Base-by-base conservation (phyloP, 176 grass and related monocot genomes). In the Aegilops sharonensis region DNA sequence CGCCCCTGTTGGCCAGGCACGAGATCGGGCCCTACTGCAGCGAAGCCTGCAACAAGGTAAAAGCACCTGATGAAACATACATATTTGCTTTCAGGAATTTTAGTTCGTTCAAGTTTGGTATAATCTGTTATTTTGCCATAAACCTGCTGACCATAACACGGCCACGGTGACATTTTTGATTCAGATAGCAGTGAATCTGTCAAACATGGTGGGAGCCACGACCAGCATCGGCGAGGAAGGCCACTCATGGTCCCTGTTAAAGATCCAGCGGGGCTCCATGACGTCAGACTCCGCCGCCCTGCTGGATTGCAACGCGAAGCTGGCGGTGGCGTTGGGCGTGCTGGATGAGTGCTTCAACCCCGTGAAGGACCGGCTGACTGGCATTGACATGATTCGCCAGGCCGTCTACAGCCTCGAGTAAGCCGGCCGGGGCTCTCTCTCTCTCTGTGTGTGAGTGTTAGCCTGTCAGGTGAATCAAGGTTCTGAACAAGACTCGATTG, bases 41-140 rank as follows among this genome's bases (percentile, higher is more conserved):
- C 43, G 29, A 91, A 83, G 94, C 84, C 66, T 97, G 95, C 92
- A 89, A 94, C 13, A 92, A 97, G 92, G 92, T 94, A 68, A 87
- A 75, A 52, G 48, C 48, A 52, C 48, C 48, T 52, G 48, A 5
- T 52, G 48, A 52, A 52, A 52, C 14, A 52, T 15, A 52, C 14
- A 17, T 52, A 5, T 52, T 5, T 52, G 48, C 48, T 52, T 52
- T 52, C 48, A 52, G 48, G 48, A 17, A 52, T 14, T 52, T 52
- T 70, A 18, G 11, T 42, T 72, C 36, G 3, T 52, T 17, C 5
- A 52, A 52, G 48, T 52, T 17, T 6, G 2, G 48, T 52, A 6
- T 52, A 52, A 52, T 17, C 48, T 14, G 48, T 52, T 52, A 17
- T 52, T 71, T 35, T 40, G 2, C 18, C 48, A 52, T 52, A 52